Percentiles rank a stretch among this genome's conserved stretches.
These are phyloP conservation scores for Jackrogersella multiformis DNA, from an alignment of 495 filamentous ascomycete species.

Conservation along the genomic window DNA sequence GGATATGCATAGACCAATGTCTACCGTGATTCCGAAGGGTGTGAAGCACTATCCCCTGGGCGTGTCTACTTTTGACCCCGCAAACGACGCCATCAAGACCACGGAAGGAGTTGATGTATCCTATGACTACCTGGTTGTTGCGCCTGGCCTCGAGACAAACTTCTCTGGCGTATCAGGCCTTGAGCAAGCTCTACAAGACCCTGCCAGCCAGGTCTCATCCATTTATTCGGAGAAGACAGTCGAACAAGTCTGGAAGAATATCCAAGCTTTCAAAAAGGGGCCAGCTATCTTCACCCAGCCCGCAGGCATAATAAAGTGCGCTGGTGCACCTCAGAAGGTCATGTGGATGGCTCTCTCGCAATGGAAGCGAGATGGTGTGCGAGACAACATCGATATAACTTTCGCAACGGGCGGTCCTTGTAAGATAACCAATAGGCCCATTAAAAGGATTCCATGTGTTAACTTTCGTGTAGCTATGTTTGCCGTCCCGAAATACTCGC, in stretches of 20 bases:
- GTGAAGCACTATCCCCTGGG: constrained; percentile 67
- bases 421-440: constrained; percentile 17
- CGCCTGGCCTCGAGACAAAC: constrained; percentile 68
- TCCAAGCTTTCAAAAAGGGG: constrained; percentile 64
- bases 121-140: constrained; percentile 73
- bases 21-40: constrained; percentile 64
- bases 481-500: constrained; percentile 73
- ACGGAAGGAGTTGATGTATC: constrained; percentile 65
- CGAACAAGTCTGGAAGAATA: constrained; percentile 65
- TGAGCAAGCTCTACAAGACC: constrained; percentile 66
- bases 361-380: constrained; percentile 69
- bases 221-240: constrained; percentile 71
- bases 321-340: constrained; percentile 74
- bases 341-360: constrained; percentile 76
- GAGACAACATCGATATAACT: constrained; percentile 67
- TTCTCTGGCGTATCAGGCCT: constrained; percentile 66
- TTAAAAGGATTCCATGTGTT: neutral
- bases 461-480: constrained; percentile 61
- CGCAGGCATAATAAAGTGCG: constrained; percentile 71
- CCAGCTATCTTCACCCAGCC: constrained; percentile 76
- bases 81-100: constrained; percentile 67
- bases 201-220: constrained; percentile 65
- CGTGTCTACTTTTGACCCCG: constrained; percentile 64
- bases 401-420: constrained; percentile 69
- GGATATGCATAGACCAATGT: constrained; percentile 62